These are phyloP conservation scores for Mycena capillaripes DNA, from an alignment of 768 basidiomycete genomes.

Conservation along the genomic window DNA sequence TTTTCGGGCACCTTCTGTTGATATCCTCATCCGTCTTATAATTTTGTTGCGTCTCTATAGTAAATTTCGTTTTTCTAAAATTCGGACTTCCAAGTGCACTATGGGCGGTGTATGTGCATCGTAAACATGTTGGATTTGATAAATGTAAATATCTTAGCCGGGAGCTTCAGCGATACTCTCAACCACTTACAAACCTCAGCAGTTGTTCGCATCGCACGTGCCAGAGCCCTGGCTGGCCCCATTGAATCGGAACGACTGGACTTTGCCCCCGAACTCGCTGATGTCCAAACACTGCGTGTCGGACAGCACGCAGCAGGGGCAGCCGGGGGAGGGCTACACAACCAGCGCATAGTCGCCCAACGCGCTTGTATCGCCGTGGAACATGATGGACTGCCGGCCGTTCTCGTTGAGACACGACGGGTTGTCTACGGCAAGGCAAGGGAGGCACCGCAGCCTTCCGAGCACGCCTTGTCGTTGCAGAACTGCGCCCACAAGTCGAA, in stretches of 20 bases:
- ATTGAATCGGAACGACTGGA: conserved; percentile 16
- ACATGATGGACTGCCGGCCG: conserved; percentile 18
- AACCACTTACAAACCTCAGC: too few relatives aligned
- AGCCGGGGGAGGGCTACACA: conserved; percentile 11
- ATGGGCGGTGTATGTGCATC: too few relatives aligned
- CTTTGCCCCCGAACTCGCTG: conserved; percentile 10
- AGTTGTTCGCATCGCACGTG: conserved; percentile 13
- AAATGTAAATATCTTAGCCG: too few relatives aligned
- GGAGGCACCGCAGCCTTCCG: conserved; percentile 13
- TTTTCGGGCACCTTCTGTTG: too few relatives aligned
- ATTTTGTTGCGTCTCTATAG: too few relatives aligned
- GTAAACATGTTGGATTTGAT: too few relatives aligned
- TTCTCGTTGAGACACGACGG: conserved; percentile 21
- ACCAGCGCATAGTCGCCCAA: not conserved
- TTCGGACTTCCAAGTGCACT: too few relatives aligned
- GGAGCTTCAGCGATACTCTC: too few relatives aligned
- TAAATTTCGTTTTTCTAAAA: too few relatives aligned
- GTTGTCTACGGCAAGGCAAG: conserved; percentile 14
- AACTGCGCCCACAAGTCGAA: conserved; percentile 23
- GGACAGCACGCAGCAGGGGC: conserved; percentile 14
- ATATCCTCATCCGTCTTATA: too few relatives aligned
- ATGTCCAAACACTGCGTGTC: conserved; percentile 19
- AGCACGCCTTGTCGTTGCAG: conserved; percentile 20
- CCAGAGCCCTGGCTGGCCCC: conserved; percentile 16
- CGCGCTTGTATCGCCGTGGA: conserved; percentile 11